phyloP scores from a whole-genome alignment of 73 alveolate species.

The Diophrys sp. region DNA sequence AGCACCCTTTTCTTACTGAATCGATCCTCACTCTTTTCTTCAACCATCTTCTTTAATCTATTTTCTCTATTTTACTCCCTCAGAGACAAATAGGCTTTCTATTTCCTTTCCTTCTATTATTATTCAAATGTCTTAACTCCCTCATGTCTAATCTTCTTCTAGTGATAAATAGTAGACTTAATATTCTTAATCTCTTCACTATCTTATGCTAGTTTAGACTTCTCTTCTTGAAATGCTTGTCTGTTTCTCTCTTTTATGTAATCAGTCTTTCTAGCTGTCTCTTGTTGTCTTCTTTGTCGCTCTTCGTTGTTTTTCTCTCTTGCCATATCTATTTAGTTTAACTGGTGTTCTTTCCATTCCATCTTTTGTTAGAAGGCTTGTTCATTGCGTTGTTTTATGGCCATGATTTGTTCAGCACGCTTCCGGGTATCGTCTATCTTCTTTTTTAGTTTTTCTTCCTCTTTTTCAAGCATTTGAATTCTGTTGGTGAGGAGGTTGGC shows the following conservation, averaged over 20 bases:
- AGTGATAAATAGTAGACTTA: too few relatives aligned
- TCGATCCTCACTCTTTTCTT: neutral
- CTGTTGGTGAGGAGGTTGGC: constrained; percentile 33
- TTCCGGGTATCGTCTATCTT: constrained; percentile 51
- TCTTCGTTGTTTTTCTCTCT: neutral
- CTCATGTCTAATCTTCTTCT: neutral
- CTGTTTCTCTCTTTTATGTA: too few relatives aligned
- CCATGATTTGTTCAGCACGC: constrained; percentile 32
- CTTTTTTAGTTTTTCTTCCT: constrained; percentile 48
- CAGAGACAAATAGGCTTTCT: neutral
- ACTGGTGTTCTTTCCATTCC: neutral
- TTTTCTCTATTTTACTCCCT: neutral
- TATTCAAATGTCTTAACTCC: neutral
- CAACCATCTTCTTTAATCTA: neutral
- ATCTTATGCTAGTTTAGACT: neutral
- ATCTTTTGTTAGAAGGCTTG: neutral
- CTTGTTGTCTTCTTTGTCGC: neutral
- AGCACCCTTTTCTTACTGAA: too few relatives aligned
- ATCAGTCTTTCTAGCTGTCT: neutral
- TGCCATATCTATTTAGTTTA: neutral
- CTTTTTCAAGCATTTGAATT: constrained; percentile 43
- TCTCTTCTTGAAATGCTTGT: neutral
- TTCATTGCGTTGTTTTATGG: constrained; percentile 19
- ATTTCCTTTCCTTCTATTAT: neutral
- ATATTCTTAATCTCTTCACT: neutral